Conservation (phyloP, 306 rosid species). For the Cucurbita ficifolia region DNA sequence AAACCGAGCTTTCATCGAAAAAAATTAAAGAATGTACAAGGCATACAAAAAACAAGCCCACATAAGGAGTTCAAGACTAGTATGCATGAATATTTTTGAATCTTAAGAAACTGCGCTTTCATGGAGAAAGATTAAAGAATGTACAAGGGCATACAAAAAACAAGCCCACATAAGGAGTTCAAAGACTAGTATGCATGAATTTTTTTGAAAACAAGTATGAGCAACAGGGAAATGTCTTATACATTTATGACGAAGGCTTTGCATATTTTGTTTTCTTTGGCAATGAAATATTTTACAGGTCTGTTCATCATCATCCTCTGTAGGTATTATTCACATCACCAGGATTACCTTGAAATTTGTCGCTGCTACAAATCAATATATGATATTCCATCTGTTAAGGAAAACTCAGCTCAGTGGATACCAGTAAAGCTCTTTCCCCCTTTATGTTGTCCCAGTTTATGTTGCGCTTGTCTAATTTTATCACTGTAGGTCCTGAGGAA, state of each 20-base stretch:
- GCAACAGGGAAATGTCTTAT: not conserved
- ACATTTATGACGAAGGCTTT: not conserved
- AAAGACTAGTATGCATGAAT: not conserved
- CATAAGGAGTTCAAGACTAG: not conserved
- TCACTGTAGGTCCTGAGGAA: slow-evolving; percentile 55
- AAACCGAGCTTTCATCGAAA: not conserved
- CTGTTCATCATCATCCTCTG: slow-evolving; percentile 26
- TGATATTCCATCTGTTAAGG: slow-evolving; percentile 71
- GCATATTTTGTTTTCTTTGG: not conserved
- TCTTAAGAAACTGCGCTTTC: not conserved
- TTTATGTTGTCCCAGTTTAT: not conserved
- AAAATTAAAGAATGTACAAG: not conserved
- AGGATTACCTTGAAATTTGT: slow-evolving; percentile 83
- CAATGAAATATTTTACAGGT: not conserved
- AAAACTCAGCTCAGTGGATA: slow-evolving; percentile 49
- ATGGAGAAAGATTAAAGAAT: not conserved
- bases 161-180: not conserved
- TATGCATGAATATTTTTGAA: not conserved
- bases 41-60: not conserved
- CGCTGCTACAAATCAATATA: slow-evolving; percentile 78
- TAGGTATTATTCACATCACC: slow-evolving; percentile 66
- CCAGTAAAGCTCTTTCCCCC: slow-evolving; percentile 36
- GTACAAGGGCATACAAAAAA: not conserved
- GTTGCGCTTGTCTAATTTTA: slow-evolving; percentile 9
- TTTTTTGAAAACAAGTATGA: not conserved